Evolutionary conservation across 2,329 filamentous ascomycete genomes (phyloP).

Genomic region (Beauveria rudraprayagi): DNA sequence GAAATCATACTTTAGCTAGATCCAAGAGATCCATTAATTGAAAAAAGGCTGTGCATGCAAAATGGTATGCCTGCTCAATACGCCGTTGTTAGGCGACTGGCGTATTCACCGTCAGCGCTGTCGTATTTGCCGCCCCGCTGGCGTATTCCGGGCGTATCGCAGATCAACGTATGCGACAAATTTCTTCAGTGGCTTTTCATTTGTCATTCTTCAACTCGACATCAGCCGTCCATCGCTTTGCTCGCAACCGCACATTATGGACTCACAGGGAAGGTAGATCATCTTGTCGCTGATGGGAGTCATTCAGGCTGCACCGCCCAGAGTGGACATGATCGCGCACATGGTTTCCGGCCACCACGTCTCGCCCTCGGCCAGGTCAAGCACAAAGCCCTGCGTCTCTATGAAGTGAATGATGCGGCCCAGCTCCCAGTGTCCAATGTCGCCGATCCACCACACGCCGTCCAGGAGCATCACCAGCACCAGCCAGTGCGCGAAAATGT

Average conservation of each 20-base stretch:
- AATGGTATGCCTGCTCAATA: background rate
- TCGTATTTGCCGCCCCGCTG: constrained; percentile 2
- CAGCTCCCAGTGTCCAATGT: constrained; percentile 28
- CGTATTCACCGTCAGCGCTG: background rate
- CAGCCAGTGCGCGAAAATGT: constrained; percentile 33
- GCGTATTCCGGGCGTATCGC: constrained; percentile 1
- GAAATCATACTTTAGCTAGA: background rate
- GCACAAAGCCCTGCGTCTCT: constrained; percentile 8
- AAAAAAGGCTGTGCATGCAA: background rate
- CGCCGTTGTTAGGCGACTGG: background rate
- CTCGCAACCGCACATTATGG: background rate
- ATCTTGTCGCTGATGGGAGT: background rate
- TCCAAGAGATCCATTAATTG: background rate
- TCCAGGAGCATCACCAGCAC: constrained; percentile 30
- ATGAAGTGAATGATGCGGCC: constrained; percentile 18
- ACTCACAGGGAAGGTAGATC: too few relatives aligned
- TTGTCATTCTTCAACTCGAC: background rate
- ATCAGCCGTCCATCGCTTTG: background rate
- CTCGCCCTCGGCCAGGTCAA: constrained; percentile 9
- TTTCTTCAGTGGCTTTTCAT: background rate
- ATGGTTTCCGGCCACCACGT: constrained; percentile 31
- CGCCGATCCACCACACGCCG: constrained; percentile 33
- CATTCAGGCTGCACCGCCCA: background rate
- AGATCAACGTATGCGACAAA: background rate
- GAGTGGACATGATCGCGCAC: constrained; percentile 15